Percentiles rank a stretch among this genome's conserved stretches.
Conservation (phyloP, 805 yeast genomes). For the Starmerella sirachaensis region DNA sequence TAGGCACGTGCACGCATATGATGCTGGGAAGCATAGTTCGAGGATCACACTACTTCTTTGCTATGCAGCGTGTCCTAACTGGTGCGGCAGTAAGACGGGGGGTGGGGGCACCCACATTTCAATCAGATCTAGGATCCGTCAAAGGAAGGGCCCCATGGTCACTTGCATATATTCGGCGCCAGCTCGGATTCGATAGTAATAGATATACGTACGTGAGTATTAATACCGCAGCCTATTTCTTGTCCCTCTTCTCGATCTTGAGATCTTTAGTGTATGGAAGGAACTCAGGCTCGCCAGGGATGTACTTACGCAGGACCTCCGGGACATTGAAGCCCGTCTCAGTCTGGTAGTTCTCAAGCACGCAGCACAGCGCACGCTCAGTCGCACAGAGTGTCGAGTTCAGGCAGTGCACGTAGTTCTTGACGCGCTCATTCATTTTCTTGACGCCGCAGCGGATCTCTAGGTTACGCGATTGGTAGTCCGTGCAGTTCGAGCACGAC, state of each 20-base stretch:
- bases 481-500: slow-evolving; percentile 98
- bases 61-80: too few species aligned
- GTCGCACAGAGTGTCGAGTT: slow-evolving; percentile 97
- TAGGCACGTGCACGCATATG: too few species aligned
- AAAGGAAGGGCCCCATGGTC: too few species aligned
- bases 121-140: too few species aligned
- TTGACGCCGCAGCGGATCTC: slow-evolving; percentile 98
- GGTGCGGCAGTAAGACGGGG: too few species aligned
- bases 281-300: slow-evolving; percentile 98
- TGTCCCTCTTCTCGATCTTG: slow-evolving; percentile 22
- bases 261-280: slow-evolving; percentile 80
- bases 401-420: slow-evolving; percentile 96
- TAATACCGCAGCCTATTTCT: slow-evolving; percentile 8
- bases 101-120: too few species aligned
- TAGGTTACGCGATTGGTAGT: slow-evolving; percentile 95
- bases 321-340: slow-evolving; percentile 91
- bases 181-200: not conserved
- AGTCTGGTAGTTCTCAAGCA: slow-evolving; percentile 94
- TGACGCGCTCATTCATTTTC: slow-evolving; percentile 86
- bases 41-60: too few species aligned
- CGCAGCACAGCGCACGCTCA: slow-evolving; percentile 95
- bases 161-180: too few species aligned
- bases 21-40: too few species aligned
- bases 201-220: not conserved
- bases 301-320: slow-evolving; percentile 87